Evolutionary conservation across 768 basidiomycete genomes (phyloP).

Genomic region (Suillus hirtellus): DNA sequence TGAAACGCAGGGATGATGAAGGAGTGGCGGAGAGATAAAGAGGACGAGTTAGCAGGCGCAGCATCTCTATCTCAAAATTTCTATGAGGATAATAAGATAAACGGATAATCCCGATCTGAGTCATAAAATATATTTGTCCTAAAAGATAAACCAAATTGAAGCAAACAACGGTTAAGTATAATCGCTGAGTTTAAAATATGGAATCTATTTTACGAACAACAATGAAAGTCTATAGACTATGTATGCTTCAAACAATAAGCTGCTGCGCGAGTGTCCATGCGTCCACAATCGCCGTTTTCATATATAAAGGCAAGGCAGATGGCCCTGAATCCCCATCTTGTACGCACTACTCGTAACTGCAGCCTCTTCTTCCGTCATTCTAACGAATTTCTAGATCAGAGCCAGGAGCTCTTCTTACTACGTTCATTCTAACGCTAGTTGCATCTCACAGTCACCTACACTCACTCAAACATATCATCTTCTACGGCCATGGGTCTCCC

Average conservation of each 20-base stretch:
- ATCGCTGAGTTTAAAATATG: slow-evolving; percentile 3
- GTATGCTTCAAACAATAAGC: slow-evolving; percentile 12
- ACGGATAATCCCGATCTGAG: slow-evolving; percentile 27
- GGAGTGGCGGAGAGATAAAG: slow-evolving; percentile 29
- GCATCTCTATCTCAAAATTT: slow-evolving; percentile 30
- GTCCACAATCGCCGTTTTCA: slow-evolving; percentile 5
- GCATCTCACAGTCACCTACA: slow-evolving; percentile 1
- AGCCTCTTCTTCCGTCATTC: slow-evolving; percentile 4
- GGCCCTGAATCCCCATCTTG: slow-evolving; percentile 4
- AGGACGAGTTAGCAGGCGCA: slow-evolving; percentile 27
- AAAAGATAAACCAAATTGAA: slow-evolving; percentile 1
- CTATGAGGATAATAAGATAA: slow-evolving; percentile 4
- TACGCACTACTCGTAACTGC: slow-evolving; percentile 3
- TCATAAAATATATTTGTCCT: slow-evolving; percentile 3
- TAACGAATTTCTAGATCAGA: slow-evolving; percentile 9
- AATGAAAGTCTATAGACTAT: slow-evolving; percentile 8
- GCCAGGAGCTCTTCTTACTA: slow-evolving; percentile 15
- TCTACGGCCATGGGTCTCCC: not conserved
- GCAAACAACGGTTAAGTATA: slow-evolving; percentile 8
- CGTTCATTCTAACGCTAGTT: not conserved
- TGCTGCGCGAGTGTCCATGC: slow-evolving; percentile 7
- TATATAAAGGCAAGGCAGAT: slow-evolving; percentile 10
- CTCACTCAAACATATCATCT: not conserved
- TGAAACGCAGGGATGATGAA: slow-evolving; percentile 26
- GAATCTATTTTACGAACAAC: slow-evolving; percentile 12